Evolutionary conservation across 164 flowering plant species (phyloP).

Genomic region (Annona squamosa): DNA sequence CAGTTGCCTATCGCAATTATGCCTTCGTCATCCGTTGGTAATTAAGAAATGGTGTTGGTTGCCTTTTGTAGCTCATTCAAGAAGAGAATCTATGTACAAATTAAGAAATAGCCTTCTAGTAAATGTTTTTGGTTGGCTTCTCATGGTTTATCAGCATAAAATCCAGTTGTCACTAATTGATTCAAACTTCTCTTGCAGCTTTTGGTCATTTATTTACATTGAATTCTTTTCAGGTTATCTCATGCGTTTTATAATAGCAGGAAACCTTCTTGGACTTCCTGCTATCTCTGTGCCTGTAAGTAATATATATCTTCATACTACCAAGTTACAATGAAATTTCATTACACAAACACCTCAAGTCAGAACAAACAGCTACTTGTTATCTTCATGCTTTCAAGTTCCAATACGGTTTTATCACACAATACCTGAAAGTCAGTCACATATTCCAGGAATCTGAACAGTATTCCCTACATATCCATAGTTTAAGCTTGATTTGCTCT

Average conservation of each 20-base stretch:
- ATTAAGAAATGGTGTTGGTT: too few species aligned
- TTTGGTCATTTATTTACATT: neutral
- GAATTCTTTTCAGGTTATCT: slow-evolving; percentile 56
- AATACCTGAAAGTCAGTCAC: too few species aligned
- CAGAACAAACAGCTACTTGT: neutral
- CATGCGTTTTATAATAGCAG: slow-evolving; percentile 71
- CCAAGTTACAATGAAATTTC: neutral
- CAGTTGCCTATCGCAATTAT: too few species aligned
- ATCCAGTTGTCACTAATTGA: neutral
- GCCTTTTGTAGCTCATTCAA: too few species aligned
- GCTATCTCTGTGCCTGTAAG: slow-evolving; percentile 90
- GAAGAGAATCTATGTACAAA: too few species aligned
- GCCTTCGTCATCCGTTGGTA: too few species aligned
- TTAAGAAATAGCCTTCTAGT: neutral
- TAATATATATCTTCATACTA: slow-evolving; percentile 7
- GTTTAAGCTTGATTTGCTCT: too few species aligned
- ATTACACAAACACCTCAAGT: neutral
- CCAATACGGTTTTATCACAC: too few species aligned
- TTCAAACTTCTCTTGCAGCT: neutral
- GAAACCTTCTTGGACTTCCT: slow-evolving; percentile 91
- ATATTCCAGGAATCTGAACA: too few species aligned
- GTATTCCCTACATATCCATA: too few species aligned
- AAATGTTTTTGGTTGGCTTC: neutral
- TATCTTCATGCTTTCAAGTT: too few species aligned
- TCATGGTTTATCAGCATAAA: neutral